Base-by-base conservation (phyloP, 1,284 basidiomycete genomes). In the Abortiporus biennis region DNA sequence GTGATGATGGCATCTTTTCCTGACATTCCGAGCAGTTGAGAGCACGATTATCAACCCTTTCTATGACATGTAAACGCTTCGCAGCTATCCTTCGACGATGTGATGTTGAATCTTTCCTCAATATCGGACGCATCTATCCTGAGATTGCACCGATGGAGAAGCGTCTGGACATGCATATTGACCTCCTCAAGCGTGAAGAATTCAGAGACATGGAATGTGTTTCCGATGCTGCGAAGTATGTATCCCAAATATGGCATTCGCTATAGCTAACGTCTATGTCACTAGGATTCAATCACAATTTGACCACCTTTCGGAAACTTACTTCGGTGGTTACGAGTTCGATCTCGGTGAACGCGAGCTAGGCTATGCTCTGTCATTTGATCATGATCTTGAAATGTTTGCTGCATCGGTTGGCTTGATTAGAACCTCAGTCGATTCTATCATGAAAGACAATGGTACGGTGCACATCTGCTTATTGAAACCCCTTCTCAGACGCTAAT, bases 161-260 rank as follows among this genome's bases (percentile, higher is more conserved):
- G 59, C 78, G 88, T 31, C 77, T 99, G 41, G 93, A 99, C 56
- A 82, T 86, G 63, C 95, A 95, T 61, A 79, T 98, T 45, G 85
- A 88, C 40, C 72, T 86, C 23, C 68, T 96, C 11, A 75, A 87
- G 36, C 72, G 80, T 33, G 92, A 97, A 51, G 92, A 92, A 61
- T 92, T 99, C 67, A 77, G 86, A 33, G 94, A 95, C 63, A 76
- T 83, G 63, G 92, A 96, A 52, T 97, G 93, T 62, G 90, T 88
- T 12, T 82, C 75, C 51, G 94, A 97, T 55, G 74, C 97, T 36
- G 71, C 76, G 48, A 92, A 88, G 92, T 92, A 53, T 44, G 80
- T 67, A 32, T 16, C 32, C 40, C 17, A 23, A 12, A 16, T 30
- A 5, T 37, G 25, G 30, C 8, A 9, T 29, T 29, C 27, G 27